Evolutionary conservation across 2,329 filamentous ascomycete genomes (phyloP).

Genomic region (Thelonectria olida): DNA sequence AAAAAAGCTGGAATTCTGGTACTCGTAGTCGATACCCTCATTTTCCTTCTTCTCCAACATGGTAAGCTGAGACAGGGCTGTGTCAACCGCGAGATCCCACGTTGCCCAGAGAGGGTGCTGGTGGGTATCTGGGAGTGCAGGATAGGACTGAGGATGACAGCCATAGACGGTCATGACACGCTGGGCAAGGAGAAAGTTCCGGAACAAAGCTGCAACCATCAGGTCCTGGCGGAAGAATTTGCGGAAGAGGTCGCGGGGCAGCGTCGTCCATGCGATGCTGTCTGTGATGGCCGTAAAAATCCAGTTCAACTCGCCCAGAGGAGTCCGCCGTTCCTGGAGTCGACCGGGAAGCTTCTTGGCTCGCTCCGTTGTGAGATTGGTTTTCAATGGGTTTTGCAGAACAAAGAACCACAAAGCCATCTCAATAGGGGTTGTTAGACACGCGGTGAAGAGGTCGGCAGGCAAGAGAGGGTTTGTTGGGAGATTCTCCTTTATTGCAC

Average conservation of each 20-base stretch:
- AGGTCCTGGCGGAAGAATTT: conserved; percentile 97
- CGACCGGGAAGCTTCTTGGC: conserved; percentile 91
- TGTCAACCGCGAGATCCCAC: conserved; percentile 97
- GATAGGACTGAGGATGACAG: conserved; percentile 92
- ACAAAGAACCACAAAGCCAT: conserved; percentile 98
- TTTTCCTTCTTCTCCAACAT: conserved; percentile 82
- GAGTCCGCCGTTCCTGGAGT: conserved; percentile 91
- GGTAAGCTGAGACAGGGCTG: conserved; percentile 89
- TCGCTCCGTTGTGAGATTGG: conserved; percentile 78
- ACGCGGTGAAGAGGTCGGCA: conserved; percentile 94
- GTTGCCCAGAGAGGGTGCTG: conserved; percentile 96
- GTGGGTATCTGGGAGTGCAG: conserved; percentile 91
- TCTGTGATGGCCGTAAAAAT: conserved; percentile 99
- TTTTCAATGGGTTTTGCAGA: conserved; percentile 82
- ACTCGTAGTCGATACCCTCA: conserved; percentile 83
- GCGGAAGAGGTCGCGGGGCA: conserved; percentile 90
- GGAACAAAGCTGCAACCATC: conserved; percentile 98
- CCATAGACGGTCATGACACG: conserved; percentile 96
- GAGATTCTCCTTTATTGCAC: conserved; percentile 87
- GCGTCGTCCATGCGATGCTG: conserved; percentile 96
- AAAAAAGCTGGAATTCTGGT: conserved; percentile 95
- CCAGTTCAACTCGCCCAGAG: conserved; percentile 97
- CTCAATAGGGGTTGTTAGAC: conserved; percentile 95
- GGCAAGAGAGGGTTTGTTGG: conserved; percentile 94
- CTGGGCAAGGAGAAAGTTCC: conserved; percentile 94